Base-by-base conservation (phyloP, 495 filamentous ascomycete species). In the Penicillium ochrochloron region DNA sequence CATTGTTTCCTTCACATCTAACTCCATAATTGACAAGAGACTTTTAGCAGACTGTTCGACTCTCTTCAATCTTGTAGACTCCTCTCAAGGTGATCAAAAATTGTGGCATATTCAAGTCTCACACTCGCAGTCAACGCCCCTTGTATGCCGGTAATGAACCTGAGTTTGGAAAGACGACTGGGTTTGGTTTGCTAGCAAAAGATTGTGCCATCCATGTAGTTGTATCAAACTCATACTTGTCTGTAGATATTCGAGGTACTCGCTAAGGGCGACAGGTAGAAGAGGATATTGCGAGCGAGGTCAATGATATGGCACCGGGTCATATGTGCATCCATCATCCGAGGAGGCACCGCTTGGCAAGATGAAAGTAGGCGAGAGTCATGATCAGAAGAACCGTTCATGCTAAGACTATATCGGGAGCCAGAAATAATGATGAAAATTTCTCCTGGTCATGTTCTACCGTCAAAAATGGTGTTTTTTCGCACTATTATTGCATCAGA, bases 211-310 rank as follows among this genome's bases (percentile, higher is more conserved):
- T n/a, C n/a, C n/a, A n/a, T n/a, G n/a, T n/a, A n/a, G n/a, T n/a
- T n/a, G n/a, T n/a, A n/a, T n/a, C n/a, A n/a, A n/a, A n/a, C n/a
- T n/a, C n/a, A n/a, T n/a, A n/a, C n/a, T n/a, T 4, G 54, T 39
- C 21, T 50, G 59, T 2, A 74, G 57, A 35, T 68, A 62, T 15
- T 64, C 37, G 25, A 74, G 54, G 59, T 63, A 74, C 42, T 70
- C 71, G 66, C 67, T 72, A 23, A 69, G 69, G 2, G 65, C 69
- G 11, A 44, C 48, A 7, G 67, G 67, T 15, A 74, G 53, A 42
- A 66, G 15, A 66, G 66, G 12, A 64, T 55, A 41, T 67, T 57
- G 14, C 17, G 52, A 35, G 29, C 52, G 17, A 19, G 5, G 52
- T n/a, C 52, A 10, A 35, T 15, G n/a, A 54, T 31, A 29, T n/a